Evolutionary conservation across 371 early-diverging fungal species (phyloP).

Genomic region (Fennellomyces sp.): DNA sequence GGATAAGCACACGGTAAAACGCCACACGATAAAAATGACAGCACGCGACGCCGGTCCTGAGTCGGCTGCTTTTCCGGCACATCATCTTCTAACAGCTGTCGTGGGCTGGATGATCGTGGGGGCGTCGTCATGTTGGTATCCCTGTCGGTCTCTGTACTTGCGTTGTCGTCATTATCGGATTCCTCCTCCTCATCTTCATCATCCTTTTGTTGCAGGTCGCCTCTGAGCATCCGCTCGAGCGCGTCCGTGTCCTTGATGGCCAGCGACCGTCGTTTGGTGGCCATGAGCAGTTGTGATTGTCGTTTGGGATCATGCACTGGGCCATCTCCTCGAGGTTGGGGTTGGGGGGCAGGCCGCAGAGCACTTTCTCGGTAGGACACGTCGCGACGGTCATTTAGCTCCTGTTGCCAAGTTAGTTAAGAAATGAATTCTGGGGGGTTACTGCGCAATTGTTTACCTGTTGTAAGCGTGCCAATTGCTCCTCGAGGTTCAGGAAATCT

Average conservation of each 20-base stretch:
- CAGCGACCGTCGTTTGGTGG: slow-evolving; percentile 47
- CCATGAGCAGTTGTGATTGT: slow-evolving; percentile 56
- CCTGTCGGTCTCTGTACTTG: slow-evolving; percentile 10
- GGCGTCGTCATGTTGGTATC: slow-evolving; percentile 23
- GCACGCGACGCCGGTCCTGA: slow-evolving; percentile 4
- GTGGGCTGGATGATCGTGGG: slow-evolving; percentile 15
- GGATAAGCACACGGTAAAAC: slow-evolving; percentile 23
- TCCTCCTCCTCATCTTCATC: slow-evolving; percentile 16
- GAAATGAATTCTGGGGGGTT: not conserved
- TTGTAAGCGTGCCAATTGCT: slow-evolving; percentile 46
- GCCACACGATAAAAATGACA: slow-evolving; percentile 17
- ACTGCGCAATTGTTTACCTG: slow-evolving; percentile 31
- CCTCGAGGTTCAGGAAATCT: slow-evolving; percentile 51
- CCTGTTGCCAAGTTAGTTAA: not conserved
- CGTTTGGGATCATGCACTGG: slow-evolving; percentile 34
- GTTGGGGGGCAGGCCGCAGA: not conserved
- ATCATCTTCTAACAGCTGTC: not conserved
- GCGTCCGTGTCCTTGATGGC: slow-evolving; percentile 48
- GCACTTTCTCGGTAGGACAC: not conserved
- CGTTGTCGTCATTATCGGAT: slow-evolving; percentile 15
- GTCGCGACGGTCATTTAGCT: slow-evolving; percentile 1
- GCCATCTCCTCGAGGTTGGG: slow-evolving; percentile 1
- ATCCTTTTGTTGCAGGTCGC: slow-evolving; percentile 31
- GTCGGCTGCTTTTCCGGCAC: slow-evolving; percentile 5
- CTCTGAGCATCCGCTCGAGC: slow-evolving; percentile 46